These are phyloP conservation scores for Aureobasidium sp. DNA, from an alignment of 2,329 filamentous ascomycete species.

Conservation along the genomic window DNA sequence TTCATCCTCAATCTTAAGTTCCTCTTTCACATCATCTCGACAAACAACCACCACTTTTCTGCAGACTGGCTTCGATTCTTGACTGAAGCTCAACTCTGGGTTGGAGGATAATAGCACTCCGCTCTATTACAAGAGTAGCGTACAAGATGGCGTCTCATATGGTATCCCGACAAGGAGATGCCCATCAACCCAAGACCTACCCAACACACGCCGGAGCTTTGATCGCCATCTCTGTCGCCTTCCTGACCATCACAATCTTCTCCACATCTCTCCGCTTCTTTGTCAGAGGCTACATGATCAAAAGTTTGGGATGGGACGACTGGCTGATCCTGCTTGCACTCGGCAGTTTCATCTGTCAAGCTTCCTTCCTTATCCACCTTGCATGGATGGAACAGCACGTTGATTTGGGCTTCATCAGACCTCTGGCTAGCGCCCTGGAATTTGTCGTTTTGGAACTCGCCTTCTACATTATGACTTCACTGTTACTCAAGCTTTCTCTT, in stretches of 20 bases:
- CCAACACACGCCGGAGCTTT: slow-evolving; percentile 1
- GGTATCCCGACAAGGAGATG: neutral
- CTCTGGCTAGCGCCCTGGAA: slow-evolving; percentile 1
- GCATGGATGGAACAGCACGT: neutral
- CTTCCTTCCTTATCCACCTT: slow-evolving; percentile 22
- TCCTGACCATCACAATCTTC: slow-evolving; percentile 32
- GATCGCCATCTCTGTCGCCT: slow-evolving; percentile 16
- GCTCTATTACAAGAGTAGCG: neutral
- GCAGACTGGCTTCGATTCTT: neutral
- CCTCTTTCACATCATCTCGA: neutral
- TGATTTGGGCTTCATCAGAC: neutral
- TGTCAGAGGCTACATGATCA: slow-evolving; percentile 34
- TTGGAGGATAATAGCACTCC: neutral
- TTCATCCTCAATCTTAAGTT: neutral
- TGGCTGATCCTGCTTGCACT: slow-evolving; percentile 33
- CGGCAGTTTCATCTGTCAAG: slow-evolving; percentile 28
- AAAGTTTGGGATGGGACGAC: slow-evolving; percentile 40
- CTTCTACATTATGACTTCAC: slow-evolving; percentile 35
- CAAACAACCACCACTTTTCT: neutral
- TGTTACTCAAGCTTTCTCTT: slow-evolving; percentile 39
- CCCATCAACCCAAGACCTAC: neutral
- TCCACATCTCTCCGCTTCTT: slow-evolving; percentile 34
- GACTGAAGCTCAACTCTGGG: neutral
- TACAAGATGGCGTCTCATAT: neutral
- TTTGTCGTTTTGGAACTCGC: slow-evolving; percentile 28